A percentile compares a stretch with the other conserved stretches of the same genome.
phyloP scores from a whole-genome alignment of 176 grass and related monocot species.

The Aegilops longissima region DNA sequence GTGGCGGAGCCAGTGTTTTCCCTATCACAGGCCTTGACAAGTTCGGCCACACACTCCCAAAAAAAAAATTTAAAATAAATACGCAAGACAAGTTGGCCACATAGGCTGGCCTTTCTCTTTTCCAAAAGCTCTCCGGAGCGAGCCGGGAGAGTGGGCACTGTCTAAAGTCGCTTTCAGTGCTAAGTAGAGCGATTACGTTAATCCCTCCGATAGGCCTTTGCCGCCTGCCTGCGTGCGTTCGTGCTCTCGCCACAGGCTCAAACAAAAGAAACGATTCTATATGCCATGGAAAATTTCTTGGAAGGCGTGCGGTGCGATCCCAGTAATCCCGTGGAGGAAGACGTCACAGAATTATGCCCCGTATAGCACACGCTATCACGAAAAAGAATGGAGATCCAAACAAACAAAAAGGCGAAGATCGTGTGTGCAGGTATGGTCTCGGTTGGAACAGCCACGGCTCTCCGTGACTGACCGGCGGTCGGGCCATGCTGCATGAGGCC shows the following conservation, averaged over 20 bases:
- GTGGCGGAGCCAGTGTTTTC: neutral
- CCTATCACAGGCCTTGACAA: constrained; percentile 6
- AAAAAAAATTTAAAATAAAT: neutral
- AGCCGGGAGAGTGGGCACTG: neutral
- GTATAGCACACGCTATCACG: neutral
- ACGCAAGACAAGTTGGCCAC: constrained; percentile 1
- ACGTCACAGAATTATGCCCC: neutral
- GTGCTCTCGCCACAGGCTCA: constrained; percentile 26
- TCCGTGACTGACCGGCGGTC: neutral
- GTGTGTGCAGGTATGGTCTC: neutral
- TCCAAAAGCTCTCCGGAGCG: neutral
- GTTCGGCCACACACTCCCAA: neutral
- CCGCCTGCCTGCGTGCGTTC: constrained; percentile 16
- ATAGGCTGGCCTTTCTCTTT: constrained; percentile 11
- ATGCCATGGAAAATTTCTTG: neutral
- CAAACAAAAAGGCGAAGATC: neutral
- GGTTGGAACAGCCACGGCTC: neutral
- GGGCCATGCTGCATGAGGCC: neutral
- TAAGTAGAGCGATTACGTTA: constrained; percentile 24
- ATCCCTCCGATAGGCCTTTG: neutral
- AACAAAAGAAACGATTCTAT: neutral
- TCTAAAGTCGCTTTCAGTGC: constrained; percentile 10
- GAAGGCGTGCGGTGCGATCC: constrained; percentile 8
- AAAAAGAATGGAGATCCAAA: too few relatives aligned
- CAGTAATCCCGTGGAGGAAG: neutral